Conservation (phyloP, 169 alveolate species). For the Plasmodium adleri region DNA sequence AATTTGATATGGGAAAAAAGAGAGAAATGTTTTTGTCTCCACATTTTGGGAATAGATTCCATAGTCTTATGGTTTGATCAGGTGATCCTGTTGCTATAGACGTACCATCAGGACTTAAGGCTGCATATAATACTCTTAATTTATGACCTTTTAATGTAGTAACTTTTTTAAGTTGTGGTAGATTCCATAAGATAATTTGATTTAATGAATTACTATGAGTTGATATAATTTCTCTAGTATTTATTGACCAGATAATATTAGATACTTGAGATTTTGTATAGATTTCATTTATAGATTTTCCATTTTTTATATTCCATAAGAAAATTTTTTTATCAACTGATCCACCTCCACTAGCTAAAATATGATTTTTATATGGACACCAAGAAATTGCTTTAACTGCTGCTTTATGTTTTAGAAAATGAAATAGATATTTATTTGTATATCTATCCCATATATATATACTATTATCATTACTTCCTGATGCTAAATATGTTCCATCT, state of each 20-base stretch:
- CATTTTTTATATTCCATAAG: constrained; percentile 94
- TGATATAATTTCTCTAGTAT: constrained; percentile 93
- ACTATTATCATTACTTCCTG: constrained; percentile 97
- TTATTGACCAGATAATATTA: constrained; percentile 94
- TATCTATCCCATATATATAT: constrained; percentile 92
- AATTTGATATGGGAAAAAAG: constrained; percentile 33
- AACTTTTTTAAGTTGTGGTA: constrained; percentile 92
- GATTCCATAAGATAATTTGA: constrained; percentile 95
- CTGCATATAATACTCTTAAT: constrained; percentile 94
- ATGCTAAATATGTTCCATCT: constrained; percentile 91
- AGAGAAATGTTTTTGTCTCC: constrained; percentile 27
- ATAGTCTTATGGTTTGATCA: constrained; percentile 95
- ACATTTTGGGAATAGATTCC: constrained; percentile 93
- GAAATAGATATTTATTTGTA: constrained; percentile 85
- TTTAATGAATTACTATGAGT: constrained; percentile 97
- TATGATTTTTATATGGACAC: constrained; percentile 96
- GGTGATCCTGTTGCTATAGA: constrained; percentile 96
- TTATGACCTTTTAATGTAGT: constrained; percentile 92
- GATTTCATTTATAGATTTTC: constrained; percentile 87
- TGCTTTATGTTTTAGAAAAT: constrained; percentile 90
- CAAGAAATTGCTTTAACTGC: constrained; percentile 97
- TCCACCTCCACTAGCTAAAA: constrained; percentile 98
- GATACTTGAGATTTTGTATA: constrained; percentile 96
- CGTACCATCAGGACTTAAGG: constrained; percentile 96
- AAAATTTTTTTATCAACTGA: constrained; percentile 97